Evolutionary conservation across 108 stramenopile species (phyloP), one percentile per base, ranked within the genome.

Genomic region (Parmales sp.): DNA sequence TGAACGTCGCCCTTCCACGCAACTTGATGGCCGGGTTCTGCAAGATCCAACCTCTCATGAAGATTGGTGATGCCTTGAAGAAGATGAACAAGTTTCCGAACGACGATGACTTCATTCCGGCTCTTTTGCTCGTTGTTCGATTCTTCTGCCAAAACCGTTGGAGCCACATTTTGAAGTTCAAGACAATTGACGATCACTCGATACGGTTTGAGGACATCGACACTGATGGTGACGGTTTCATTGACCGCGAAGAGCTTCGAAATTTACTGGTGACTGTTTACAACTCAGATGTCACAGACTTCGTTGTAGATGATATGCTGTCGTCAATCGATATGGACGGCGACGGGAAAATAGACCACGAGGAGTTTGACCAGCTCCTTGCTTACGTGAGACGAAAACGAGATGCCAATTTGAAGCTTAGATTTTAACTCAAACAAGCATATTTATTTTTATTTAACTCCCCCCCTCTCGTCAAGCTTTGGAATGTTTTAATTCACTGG

Each of bases 21-120:
- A 91, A 91, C 68, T 71, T 91, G 34, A 39, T 89, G 63, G 80
- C 71, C 45, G 90, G 90, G 41, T 86, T 91, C 68, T 91, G 86
- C 63, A 74, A 85, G 13, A 88, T 88, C 19, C 44, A 80, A 51
- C 90, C 90, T 2, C 76, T 91, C 1, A 80, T 91, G 76, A 74
- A 83, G 38, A 65, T 86, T 7, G 78, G 82, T 36, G 23, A 82
- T 1, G 73, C 73, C 38, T 73, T 88, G 13, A 71, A 83, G 69
- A 66, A 74, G 0, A 63, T 73, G 6, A 75, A 74, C 29, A 31
- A 67, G 6, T 82, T 81, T 26, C 86, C 86, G 0, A 75, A 73
- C 25, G 70, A 78, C 20, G 86, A 91, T 66, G 78, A 81, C 63
- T 88, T 74, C 70, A 66, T 86, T 29, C 80, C 84, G 41, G 88